Conservation (phyloP, 192 early-diverging fungal species). For the Linderina pennispora region DNA sequence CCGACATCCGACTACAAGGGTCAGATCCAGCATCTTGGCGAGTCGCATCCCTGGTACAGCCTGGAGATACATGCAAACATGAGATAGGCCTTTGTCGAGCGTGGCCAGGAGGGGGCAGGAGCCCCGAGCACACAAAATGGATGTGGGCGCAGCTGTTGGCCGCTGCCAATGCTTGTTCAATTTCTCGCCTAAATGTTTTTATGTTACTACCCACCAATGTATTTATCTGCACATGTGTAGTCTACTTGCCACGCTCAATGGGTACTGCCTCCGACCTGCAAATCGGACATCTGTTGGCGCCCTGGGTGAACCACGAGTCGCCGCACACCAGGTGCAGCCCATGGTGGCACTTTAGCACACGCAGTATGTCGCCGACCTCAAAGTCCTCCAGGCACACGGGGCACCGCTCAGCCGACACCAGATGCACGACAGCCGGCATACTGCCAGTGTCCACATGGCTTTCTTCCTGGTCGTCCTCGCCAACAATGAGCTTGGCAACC, state of each 20-base stretch:
- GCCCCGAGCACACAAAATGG: too few relatives aligned
- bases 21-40: slow-evolving; percentile 17
- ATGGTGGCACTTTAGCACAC: slow-evolving; percentile 34
- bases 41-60: slow-evolving; percentile 34
- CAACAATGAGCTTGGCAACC: slow-evolving; percentile 2
- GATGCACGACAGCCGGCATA: slow-evolving; percentile 1
- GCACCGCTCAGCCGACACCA: slow-evolving; percentile 37
- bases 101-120: too few relatives aligned
- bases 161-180: too few relatives aligned
- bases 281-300: slow-evolving; percentile 38
- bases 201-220: too few relatives aligned
- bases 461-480: not conserved
- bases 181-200: too few relatives aligned
- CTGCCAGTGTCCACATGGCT: not conserved
- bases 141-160: too few relatives aligned
- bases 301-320: slow-evolving; percentile 42
- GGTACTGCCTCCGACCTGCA: slow-evolving; percentile 33
- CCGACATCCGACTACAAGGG: slow-evolving; percentile 7
- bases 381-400: slow-evolving; percentile 41
- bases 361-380: slow-evolving; percentile 17
- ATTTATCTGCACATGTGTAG: too few relatives aligned
- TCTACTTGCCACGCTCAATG: too few relatives aligned
- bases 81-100: too few relatives aligned
- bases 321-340: slow-evolving; percentile 34
- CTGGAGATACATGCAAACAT: slow-evolving; percentile 26